phyloP scores from a whole-genome alignment of 2,329 filamentous ascomycete genomes.

The Anthostomella pinea region DNA sequence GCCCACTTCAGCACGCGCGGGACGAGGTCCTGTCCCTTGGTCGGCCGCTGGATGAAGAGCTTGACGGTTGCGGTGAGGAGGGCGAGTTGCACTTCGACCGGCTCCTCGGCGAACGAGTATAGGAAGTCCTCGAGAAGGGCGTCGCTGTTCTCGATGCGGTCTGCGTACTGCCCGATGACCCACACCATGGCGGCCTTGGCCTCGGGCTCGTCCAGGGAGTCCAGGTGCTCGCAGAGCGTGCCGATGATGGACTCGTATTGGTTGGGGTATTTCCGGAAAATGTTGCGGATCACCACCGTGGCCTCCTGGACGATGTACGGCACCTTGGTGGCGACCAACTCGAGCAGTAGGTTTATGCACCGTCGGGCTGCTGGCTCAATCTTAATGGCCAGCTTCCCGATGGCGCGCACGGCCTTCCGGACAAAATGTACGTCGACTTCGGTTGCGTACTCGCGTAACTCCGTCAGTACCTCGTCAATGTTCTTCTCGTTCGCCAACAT shows the following conservation, averaged over 20 bases:
- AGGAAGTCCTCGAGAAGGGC: slow-evolving; percentile 92
- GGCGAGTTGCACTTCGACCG: slow-evolving; percentile 91
- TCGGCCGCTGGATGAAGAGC: slow-evolving; percentile 94
- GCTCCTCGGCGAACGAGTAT: slow-evolving; percentile 89
- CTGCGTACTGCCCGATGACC: slow-evolving; percentile 98
- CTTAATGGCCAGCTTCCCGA: slow-evolving; percentile 97
- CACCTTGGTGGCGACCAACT: slow-evolving; percentile 95
- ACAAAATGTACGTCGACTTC: slow-evolving; percentile 99
- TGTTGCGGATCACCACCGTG: slow-evolving; percentile 97
- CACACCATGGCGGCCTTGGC: slow-evolving; percentile 98
- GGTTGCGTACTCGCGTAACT: slow-evolving; percentile 92
- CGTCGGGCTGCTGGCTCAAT: slow-evolving; percentile 89
- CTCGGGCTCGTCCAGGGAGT: slow-evolving; percentile 94
- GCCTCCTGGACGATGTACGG: slow-evolving; percentile 99
- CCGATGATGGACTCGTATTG: slow-evolving; percentile 98
- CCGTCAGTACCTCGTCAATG: slow-evolving; percentile 90
- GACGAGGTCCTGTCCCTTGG: slow-evolving; percentile 88
- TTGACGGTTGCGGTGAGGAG: slow-evolving; percentile 96
- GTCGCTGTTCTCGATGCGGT: slow-evolving; percentile 95
- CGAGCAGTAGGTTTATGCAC: slow-evolving; percentile 89
- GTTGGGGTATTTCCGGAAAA: slow-evolving; percentile 98
- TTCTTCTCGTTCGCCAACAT: slow-evolving; percentile 97
- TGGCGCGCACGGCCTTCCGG: slow-evolving; percentile 93
- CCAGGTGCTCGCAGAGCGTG: slow-evolving; percentile 91
- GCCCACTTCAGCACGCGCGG: slow-evolving; percentile 97